Evolutionary conservation across 345 rosid species (phyloP).

Genomic region (Eucalyptus brandiana): DNA sequence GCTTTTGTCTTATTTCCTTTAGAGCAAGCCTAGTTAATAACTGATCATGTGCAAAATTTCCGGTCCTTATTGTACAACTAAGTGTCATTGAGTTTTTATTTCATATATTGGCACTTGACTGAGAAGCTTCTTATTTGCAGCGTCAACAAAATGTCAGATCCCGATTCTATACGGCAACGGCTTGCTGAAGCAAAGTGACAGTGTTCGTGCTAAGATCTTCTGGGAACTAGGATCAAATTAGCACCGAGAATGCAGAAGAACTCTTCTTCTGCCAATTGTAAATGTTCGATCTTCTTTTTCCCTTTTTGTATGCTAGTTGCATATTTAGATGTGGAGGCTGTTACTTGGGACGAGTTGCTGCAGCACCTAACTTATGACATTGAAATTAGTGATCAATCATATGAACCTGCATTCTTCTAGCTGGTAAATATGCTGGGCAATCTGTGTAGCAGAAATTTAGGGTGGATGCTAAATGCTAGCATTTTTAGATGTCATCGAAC

Average conservation of each 20-base stretch:
- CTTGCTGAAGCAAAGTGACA: constrained; percentile 49
- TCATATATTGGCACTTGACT: not conserved
- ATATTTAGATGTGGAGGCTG: not conserved
- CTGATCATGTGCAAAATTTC: not conserved
- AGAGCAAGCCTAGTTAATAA: not conserved
- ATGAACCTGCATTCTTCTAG: not conserved
- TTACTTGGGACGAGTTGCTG: not conserved
- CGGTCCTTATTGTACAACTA: not conserved
- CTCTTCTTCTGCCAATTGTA: not conserved
- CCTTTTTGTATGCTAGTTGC: not conserved
- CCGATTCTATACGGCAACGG: constrained; percentile 21
- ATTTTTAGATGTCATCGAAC: not conserved
- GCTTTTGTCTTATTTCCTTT: not conserved
- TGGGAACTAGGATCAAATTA: not conserved
- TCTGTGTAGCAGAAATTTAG: not conserved
- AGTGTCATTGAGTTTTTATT: not conserved
- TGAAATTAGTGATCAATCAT: not conserved
- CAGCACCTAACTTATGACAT: not conserved
- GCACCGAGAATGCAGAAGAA: not conserved
- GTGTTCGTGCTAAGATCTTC: not conserved
- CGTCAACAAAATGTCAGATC: constrained; percentile 40
- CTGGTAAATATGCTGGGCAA: not conserved
- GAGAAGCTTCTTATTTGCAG: constrained; percentile 21
- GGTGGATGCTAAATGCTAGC: not conserved
- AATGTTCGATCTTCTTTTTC: not conserved